These are phyloP conservation scores for Endothia cerciana DNA, from an alignment of 2,329 filamentous ascomycete genomes.

Conservation along the genomic window DNA sequence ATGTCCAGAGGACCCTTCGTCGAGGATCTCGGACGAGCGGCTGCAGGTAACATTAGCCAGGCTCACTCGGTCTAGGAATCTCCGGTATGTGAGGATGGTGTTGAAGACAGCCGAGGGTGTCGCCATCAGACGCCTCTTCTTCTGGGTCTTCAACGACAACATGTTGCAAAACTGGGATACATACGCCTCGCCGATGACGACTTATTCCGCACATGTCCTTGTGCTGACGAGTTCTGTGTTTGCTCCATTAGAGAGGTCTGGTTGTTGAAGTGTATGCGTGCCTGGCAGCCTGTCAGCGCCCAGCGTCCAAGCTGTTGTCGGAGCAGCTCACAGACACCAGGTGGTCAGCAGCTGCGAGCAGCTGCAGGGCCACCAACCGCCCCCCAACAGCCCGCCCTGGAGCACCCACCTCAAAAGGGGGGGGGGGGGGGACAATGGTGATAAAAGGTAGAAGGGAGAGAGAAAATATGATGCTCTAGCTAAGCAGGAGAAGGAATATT, in stretches of 20 bases:
- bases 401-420: no score
- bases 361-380: background rate
- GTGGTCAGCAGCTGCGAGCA: background rate
- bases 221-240: constrained; percentile 22
- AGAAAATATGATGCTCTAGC: no score
- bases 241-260: constrained; percentile 30
- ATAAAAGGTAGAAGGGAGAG: no score
- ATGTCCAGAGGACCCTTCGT: constrained; percentile 80
- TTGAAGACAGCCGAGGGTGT: background rate
- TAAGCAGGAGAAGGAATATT: no score
- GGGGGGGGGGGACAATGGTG: no score
- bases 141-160: background rate
- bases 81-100: background rate
- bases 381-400: no score
- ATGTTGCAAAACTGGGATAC: constrained; percentile 17
- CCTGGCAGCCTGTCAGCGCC: background rate
- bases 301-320: background rate
- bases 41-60: constrained; percentile 39
- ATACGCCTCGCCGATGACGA: constrained; percentile 43
- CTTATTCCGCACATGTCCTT: constrained; percentile 43
- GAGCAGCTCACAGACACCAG: background rate
- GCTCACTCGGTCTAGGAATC: background rate
- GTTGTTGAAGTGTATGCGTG: background rate
- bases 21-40: constrained; percentile 65
- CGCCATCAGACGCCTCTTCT: background rate